A percentile compares a stretch with the other conserved stretches of the same genome.
Evolutionary conservation across 2,329 filamentous ascomycete genomes (phyloP).

Genomic region (Ophiostoma quercus): DNA sequence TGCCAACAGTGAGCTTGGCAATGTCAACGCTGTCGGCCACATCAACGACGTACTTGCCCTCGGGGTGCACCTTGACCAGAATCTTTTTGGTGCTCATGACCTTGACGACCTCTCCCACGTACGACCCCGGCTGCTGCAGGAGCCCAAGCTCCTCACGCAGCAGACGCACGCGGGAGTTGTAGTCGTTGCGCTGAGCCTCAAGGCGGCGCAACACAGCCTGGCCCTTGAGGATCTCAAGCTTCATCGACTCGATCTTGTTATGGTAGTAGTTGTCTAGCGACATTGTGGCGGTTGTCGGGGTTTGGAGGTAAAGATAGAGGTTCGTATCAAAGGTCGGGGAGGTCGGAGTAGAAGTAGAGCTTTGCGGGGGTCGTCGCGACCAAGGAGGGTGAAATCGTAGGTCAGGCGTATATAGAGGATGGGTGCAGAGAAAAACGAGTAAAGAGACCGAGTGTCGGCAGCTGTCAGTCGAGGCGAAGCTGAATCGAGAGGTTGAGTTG

Average conservation of each 20-base stretch:
- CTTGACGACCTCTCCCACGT: constrained; percentile 99
- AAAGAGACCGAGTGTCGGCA: not conserved
- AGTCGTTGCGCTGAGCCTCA: constrained; percentile 97
- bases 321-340: not conserved
- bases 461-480: not conserved
- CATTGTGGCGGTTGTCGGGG: constrained; percentile 51
- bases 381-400: not conserved
- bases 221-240: constrained; percentile 99
- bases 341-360: not conserved
- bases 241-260: constrained; percentile 99
- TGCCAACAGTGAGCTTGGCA: constrained; percentile 90
- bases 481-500: not conserved
- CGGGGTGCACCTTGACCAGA: constrained; percentile 95
- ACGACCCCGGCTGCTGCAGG: constrained; percentile 93
- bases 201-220: constrained; percentile 91
- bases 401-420: not conserved
- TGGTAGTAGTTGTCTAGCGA: constrained; percentile 99
- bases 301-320: not conserved
- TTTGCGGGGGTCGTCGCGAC: constrained; percentile 10
- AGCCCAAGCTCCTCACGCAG: constrained; percentile 92
- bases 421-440: not conserved
- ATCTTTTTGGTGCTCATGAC: constrained; percentile 99
- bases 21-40: constrained; percentile 92
- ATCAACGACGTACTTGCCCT: constrained; percentile 99
- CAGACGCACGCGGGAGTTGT: constrained; percentile 95